Conservation (phyloP, 352 stramenopile genomes). For the Globisporangium parvum region DNA sequence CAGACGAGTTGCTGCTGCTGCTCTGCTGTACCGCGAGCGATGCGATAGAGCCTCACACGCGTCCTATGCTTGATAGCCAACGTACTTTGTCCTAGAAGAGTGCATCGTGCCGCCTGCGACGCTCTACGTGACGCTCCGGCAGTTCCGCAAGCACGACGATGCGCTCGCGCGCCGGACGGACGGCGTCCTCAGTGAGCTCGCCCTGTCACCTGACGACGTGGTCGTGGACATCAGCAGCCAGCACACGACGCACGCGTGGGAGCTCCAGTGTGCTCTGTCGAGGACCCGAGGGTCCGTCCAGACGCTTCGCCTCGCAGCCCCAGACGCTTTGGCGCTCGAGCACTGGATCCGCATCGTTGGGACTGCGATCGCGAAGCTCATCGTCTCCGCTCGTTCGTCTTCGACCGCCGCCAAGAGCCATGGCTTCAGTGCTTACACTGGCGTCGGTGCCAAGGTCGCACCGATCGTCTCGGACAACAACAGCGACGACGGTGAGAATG, state of each 20-base stretch:
- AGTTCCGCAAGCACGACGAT: slow-evolving; percentile 42
- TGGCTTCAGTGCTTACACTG: slow-evolving; percentile 15
- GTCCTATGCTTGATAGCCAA: slow-evolving; percentile 13
- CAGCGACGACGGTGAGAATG: background rate
- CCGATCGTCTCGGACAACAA: slow-evolving; percentile 8
- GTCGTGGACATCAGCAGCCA: slow-evolving; percentile 43
- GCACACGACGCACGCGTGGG: slow-evolving; percentile 43
- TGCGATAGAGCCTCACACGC: background rate
- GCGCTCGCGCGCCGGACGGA: slow-evolving; percentile 13
- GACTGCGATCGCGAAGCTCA: slow-evolving; percentile 38
- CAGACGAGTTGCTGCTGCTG: background rate
- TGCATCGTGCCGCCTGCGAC: slow-evolving; percentile 1
- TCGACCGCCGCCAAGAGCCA: slow-evolving; percentile 18
- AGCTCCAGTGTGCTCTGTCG: slow-evolving; percentile 27
- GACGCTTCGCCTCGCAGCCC: slow-evolving; percentile 34
- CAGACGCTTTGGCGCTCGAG: slow-evolving; percentile 24
- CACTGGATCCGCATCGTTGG: slow-evolving; percentile 45
- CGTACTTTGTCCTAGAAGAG: slow-evolving; percentile 58
- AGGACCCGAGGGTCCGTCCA: background rate
- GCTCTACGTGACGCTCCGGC: slow-evolving; percentile 31
- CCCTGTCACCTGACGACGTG: slow-evolving; percentile 47
- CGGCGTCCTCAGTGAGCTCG: slow-evolving; percentile 30
- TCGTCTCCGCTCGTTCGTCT: slow-evolving; percentile 6
- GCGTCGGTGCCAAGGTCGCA: slow-evolving; percentile 1
- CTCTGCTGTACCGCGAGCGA: background rate